Base-by-base conservation (phyloP, 352 stramenopile genomes). In the Halophytophthora batemanensis region DNA sequence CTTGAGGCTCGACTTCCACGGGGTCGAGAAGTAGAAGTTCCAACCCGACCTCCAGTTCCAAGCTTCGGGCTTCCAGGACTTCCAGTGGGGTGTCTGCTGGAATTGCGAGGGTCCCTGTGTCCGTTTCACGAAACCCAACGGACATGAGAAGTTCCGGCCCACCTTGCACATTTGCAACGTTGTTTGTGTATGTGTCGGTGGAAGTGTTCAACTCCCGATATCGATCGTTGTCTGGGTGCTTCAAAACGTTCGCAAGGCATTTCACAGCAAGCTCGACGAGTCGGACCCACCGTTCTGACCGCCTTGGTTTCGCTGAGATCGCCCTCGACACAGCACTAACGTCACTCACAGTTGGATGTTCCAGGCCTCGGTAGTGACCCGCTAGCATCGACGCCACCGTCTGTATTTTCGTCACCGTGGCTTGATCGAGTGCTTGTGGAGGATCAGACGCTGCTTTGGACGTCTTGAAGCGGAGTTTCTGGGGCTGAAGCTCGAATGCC, bases 81-180 rank as follows among this genome's bases (percentile, higher is more conserved):
- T 48, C 47, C 3, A 65, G 8, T 6, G 40, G 46, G 3, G 52
- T 33, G 1, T 82, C 71, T 0, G 45, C 25, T 3, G 69, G 61
- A 14, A 90, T 46, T 8, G 66, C n/a, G 0, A 90, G 31, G 13
- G 65, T 59, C 2, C 64, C 66, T 0, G 44, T 44, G 21, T 86
- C 62, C 0, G 67, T 84, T 34, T 86, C 72, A 12, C 71, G 70
- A 43, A 90, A 90, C 0, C 77, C 79, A 2, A 87, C 21, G 0
- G 64, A 68, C 0, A 80, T 17, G 41, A 87, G 50, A 7, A 87
- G 46, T 21, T 71, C 58, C 21, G 69, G 29, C 13, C 74, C 79
- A 13, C 76, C 73, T 29, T 53, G 41, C 0, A 70, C 55, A 15
- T 52, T 68, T 3, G 41, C 36, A 6, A 85, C 72, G 1, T 74